Evolutionary conservation across 2,329 filamentous ascomycete genomes (phyloP).

Genomic region (Hymenotorrendiella dingleyae): DNA sequence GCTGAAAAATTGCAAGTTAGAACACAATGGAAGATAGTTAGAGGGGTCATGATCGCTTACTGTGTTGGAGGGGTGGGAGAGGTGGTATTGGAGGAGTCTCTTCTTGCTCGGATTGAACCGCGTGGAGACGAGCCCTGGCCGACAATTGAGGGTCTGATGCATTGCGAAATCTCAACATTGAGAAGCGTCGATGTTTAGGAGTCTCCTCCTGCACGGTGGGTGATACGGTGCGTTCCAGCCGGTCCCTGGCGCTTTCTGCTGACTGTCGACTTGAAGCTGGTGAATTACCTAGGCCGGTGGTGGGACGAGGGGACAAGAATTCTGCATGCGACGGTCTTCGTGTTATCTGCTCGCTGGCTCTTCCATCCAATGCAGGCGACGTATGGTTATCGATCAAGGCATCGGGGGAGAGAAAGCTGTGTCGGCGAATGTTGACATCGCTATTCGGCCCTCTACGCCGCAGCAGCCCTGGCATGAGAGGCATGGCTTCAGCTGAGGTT

Average conservation of each 20-base stretch:
- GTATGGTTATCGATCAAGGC: slow-evolving; percentile 9
- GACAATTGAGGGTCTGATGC: slow-evolving; percentile 89
- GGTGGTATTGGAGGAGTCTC: no score
- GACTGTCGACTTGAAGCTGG: slow-evolving; percentile 13
- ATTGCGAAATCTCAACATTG: slow-evolving; percentile 78
- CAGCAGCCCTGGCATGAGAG: slow-evolving; percentile 26
- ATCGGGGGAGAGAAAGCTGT: slow-evolving; percentile 26
- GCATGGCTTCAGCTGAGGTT: no score
- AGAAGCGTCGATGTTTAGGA: slow-evolving; percentile 55
- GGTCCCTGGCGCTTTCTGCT: slow-evolving; percentile 14
- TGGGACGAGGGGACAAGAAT: slow-evolving; percentile 21
- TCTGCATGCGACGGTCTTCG: slow-evolving; percentile 26
- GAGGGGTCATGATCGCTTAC: slow-evolving; percentile 35
- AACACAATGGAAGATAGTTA: slow-evolving; percentile 2
- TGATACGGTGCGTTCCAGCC: slow-evolving; percentile 19
- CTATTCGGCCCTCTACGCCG: slow-evolving; percentile 25
- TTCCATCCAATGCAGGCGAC: slow-evolving; percentile 20
- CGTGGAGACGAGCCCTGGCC: slow-evolving; percentile 64
- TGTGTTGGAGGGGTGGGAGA: slow-evolving; percentile 48
- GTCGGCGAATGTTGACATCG: slow-evolving; percentile 28
- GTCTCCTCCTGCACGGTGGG: slow-evolving; percentile 50
- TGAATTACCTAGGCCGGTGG: slow-evolving; percentile 7
- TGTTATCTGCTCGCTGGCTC: slow-evolving; percentile 31
- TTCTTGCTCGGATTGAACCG: no score
- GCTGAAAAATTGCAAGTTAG: slow-evolving; percentile 36